phyloP scores from a whole-genome alignment of 2,329 filamentous ascomycete species.

The Alternaria brassicae region DNA sequence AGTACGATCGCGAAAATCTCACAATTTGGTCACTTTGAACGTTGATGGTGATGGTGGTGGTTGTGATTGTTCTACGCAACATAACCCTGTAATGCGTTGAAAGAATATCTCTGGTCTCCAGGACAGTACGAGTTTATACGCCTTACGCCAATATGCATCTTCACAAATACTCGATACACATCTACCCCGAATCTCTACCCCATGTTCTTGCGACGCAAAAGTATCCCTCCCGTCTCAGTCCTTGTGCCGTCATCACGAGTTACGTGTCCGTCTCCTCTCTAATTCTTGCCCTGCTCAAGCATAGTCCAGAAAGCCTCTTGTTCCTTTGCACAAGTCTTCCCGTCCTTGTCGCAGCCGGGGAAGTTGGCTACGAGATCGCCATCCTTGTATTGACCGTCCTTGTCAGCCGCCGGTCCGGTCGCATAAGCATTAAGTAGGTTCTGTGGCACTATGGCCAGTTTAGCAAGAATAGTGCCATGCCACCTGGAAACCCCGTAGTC shows the following conservation, averaged over 20 bases:
- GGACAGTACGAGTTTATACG: conserved; percentile 1
- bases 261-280: not conserved
- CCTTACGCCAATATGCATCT: conserved; percentile 5
- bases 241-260: too few species aligned
- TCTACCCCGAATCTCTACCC: not conserved
- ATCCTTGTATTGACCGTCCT: conserved; percentile 71
- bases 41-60: too few species aligned
- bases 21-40: too few species aligned
- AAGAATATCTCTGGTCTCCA: not conserved
- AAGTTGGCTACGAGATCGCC: conserved; percentile 88
- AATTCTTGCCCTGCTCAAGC: conserved; percentile 35
- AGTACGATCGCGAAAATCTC: too few species aligned
- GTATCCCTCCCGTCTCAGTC: not conserved
- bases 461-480: conserved; percentile 94
- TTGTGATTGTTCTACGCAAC: not conserved
- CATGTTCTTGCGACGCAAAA: not conserved
- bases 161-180: not conserved
- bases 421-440: conserved; percentile 81
- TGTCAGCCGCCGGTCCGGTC: conserved; percentile 34
- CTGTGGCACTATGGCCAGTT: conserved; percentile 88
- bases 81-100: conserved; percentile 1
- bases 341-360: conserved; percentile 69
- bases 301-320: conserved; percentile 62
- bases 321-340: conserved; percentile 73
- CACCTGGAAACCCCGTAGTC: conserved; percentile 65